Conservation (phyloP, 192 early-diverging fungal genomes). For the Coemansia brasiliensis region DNA sequence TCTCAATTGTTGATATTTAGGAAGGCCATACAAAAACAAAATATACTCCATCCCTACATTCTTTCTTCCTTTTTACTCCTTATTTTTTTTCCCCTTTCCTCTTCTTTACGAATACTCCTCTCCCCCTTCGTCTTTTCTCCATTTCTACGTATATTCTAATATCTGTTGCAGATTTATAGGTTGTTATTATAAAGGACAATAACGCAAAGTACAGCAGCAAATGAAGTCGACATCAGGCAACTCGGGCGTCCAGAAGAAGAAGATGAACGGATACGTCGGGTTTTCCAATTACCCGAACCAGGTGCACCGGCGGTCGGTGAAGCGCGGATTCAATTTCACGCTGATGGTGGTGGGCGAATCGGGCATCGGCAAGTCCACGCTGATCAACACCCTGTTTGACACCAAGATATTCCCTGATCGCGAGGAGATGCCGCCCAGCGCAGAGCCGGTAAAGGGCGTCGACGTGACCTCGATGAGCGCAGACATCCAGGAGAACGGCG, state of each 20-base stretch:
- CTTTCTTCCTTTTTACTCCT: background rate
- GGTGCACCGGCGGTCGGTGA: conserved; percentile 89
- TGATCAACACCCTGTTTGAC: conserved; percentile 97
- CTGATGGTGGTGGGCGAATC: conserved; percentile 96
- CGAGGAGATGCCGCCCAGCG: conserved; percentile 65
- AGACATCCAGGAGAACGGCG: conserved; percentile 96
- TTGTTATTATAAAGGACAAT: no score
- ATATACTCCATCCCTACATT: conserved; percentile 6
- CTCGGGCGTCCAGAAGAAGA: conserved; percentile 54
- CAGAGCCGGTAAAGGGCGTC: conserved; percentile 71
- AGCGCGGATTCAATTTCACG: conserved; percentile 94
- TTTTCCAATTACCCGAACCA: conserved; percentile 96
- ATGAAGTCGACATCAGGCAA: conserved; percentile 53
- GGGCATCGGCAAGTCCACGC: conserved; percentile 95
- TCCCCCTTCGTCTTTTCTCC: conserved; percentile 8
- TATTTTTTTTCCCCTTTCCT: conserved; percentile 2
- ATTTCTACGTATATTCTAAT: background rate
- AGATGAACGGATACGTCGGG: conserved; percentile 85
- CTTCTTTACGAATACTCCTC: conserved; percentile 4
- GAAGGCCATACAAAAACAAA: conserved; percentile 4
- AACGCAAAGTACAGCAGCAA: background rate
- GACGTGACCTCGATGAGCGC: conserved; percentile 77
- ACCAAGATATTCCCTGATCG: conserved; percentile 83
- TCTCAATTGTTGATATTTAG: conserved; percentile 7
- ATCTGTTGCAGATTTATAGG: no score